phyloP scores from a whole-genome alignment of 768 basidiomycete genomes.

The Holtermanniella nyarrowii region DNA sequence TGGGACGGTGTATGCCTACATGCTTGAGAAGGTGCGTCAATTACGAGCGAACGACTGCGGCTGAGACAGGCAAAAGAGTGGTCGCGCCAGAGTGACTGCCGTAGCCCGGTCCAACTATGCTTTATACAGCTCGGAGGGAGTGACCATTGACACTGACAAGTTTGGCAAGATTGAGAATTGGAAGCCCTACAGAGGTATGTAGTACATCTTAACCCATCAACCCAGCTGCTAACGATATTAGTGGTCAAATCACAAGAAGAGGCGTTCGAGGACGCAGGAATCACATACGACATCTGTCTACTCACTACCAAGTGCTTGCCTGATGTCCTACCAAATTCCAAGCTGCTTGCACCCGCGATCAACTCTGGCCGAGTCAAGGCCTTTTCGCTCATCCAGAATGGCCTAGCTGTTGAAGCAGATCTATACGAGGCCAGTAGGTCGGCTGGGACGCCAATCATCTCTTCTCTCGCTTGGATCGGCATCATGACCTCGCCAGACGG shows the following conservation, averaged over 20 bases:
- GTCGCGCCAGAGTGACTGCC: constrained; percentile 56
- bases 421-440: constrained; percentile 47
- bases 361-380: constrained; percentile 43
- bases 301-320: constrained; percentile 63
- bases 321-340: constrained; percentile 52
- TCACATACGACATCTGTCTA: constrained; percentile 55
- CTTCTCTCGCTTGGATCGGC: constrained; percentile 28
- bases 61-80: constrained; percentile 42
- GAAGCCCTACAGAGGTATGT: constrained; percentile 56
- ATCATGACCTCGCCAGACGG: constrained; percentile 26
- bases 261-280: constrained; percentile 48
- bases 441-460: constrained; percentile 26
- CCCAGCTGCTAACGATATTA: constrained; percentile 27
- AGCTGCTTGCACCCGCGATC: constrained; percentile 45
- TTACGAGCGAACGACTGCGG: not conserved
- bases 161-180: constrained; percentile 53
- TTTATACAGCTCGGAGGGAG: constrained; percentile 19
- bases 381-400: constrained; percentile 57
- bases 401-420: constrained; percentile 59
- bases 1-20: constrained; percentile 36
- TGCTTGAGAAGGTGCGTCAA: constrained; percentile 58
- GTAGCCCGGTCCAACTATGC: constrained; percentile 65
- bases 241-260: constrained; percentile 54
- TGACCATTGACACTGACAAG: constrained; percentile 48
- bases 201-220: not conserved